phyloP scores from a whole-genome alignment of 1,284 basidiomycete genomes.

The Moniliophthora roreri region DNA sequence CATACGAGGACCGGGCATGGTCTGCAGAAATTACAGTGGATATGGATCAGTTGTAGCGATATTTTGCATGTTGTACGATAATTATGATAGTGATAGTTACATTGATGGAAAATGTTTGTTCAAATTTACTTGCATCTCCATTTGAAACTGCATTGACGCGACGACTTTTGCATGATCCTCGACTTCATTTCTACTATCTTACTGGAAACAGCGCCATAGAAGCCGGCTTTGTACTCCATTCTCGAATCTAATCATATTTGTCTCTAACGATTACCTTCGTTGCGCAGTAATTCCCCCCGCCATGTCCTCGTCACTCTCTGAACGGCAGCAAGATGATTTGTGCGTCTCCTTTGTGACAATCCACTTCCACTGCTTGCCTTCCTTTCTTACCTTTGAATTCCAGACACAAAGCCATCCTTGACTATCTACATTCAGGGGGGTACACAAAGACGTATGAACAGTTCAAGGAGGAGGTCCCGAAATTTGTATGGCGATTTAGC shows the following conservation, averaged over 20 bases:
- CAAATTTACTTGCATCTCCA: no score
- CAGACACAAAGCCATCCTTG: constrained; percentile 81
- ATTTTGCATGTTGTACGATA: background rate
- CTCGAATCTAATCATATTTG: constrained; percentile 14
- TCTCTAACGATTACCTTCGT: constrained; percentile 1
- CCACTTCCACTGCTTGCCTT: constrained; percentile 11
- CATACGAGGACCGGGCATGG: constrained; percentile 44
- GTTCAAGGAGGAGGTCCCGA: constrained; percentile 53
- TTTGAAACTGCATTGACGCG: background rate
- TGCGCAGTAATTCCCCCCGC: constrained; percentile 39
- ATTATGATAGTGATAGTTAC: background rate
- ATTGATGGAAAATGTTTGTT: background rate
- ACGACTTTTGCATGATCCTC: background rate
- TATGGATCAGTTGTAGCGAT: constrained; percentile 21
- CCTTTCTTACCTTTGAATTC: constrained; percentile 5
- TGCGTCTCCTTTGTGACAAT: constrained; percentile 32
- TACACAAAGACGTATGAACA: constrained; percentile 61
- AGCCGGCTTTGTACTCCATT: constrained; percentile 15
- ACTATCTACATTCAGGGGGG: constrained; percentile 69
- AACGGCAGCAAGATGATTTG: constrained; percentile 78
- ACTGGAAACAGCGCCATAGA: constrained; percentile 4
- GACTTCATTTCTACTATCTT: constrained; percentile 2
- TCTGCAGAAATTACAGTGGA: constrained; percentile 29
- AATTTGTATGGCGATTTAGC: constrained; percentile 3
- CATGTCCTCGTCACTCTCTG: constrained; percentile 43